phyloP scores from a whole-genome alignment of 2,329 filamentous ascomycete species.

The Claviceps cyperi region DNA sequence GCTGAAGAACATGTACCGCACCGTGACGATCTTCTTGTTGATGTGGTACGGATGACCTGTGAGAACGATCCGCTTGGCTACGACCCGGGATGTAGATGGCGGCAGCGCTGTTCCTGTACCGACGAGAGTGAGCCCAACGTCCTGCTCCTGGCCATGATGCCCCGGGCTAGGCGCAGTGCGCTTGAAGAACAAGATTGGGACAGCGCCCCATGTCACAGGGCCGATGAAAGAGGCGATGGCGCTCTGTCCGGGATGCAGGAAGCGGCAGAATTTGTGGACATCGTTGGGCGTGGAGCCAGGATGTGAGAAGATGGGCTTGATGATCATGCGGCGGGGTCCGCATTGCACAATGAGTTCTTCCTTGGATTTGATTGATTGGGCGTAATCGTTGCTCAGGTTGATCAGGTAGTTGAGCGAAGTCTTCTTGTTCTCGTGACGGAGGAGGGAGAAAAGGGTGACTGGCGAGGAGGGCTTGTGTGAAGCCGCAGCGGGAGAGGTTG shows the following conservation, averaged over 20 bases:
- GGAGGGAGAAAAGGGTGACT: constrained; percentile 66
- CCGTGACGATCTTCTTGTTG: constrained; percentile 91
- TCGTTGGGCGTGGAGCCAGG: constrained; percentile 87
- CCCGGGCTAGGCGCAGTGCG: constrained; percentile 29
- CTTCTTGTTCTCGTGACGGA: constrained; percentile 90
- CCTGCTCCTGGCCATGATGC: constrained; percentile 28
- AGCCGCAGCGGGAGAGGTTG: constrained; percentile 14
- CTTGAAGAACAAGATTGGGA: constrained; percentile 82
- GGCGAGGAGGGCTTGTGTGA: constrained; percentile 29
- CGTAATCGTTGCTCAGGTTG: constrained; percentile 64
- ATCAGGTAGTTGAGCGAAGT: constrained; percentile 83
- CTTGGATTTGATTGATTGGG: constrained; percentile 73
- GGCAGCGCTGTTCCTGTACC: constrained; percentile 79
- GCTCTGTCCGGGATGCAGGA: constrained; percentile 77
- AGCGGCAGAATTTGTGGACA: constrained; percentile 93
- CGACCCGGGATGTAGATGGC: constrained; percentile 60
- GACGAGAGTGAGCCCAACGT: constrained; percentile 53
- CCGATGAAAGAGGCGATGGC: constrained; percentile 82
- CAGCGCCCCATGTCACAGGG: constrained; percentile 82
- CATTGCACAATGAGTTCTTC: constrained; percentile 85
- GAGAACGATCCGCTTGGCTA: constrained; percentile 86
- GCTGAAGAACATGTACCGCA: constrained; percentile 99
- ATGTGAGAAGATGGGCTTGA: constrained; percentile 84
- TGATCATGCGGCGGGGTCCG: constrained; percentile 69
- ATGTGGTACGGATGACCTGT: constrained; percentile 98